Base-by-base conservation (phyloP, 257 asterid genomes). In the Voacanga thouarsii region DNA sequence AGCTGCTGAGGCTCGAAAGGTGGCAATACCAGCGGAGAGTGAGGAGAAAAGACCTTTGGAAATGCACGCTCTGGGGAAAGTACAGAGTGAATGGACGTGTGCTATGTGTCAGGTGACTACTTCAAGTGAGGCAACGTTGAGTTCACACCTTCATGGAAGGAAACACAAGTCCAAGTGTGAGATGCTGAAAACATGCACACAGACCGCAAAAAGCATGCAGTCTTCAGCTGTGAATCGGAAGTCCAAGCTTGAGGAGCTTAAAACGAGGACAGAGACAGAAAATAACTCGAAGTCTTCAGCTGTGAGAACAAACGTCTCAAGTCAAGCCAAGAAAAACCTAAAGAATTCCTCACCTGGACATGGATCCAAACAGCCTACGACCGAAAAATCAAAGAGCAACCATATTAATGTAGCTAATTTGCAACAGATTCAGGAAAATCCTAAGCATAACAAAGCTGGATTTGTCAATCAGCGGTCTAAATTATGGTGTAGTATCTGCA, bases 111-210 rank as follows among this genome's bases (percentile, higher is more conserved):
- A 82, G 39, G 84, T 85, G 55, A 70, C 81, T 3, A 59, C 79
- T 56, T 0, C 63, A 7, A 56, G 84, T 47, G 86, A 80, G 81
- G 28, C 5, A 26, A 6, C 2, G 53, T 85, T 59, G 81, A 63
- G 12, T 50, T 7, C 39, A 12, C 92, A 87, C 83, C 83, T 85
- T 44, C 55, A n/a, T 3, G 90, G 92, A 50, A 70, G 1, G 6
- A 85, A 61, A 49, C 92, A 89, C 82, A 75, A 41, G 69, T 44
- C 74, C 78, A 82, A 28, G 0, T 53, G 57, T 60, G 51, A 0
- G 77, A 63, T 69, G 79, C 81, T 83, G 30, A 83, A 71, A 24
- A 26, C 16, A 60, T 24, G 8, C 7, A 21, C 41, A 33, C 37
- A 33, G 37, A 33, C 68, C 12, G 45, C 23, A 5, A 53, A 74